Percentiles rank a stretch among this genome's conserved stretches.
Conservation (phyloP, 805 yeast species). For the Candida gorgasii region DNA sequence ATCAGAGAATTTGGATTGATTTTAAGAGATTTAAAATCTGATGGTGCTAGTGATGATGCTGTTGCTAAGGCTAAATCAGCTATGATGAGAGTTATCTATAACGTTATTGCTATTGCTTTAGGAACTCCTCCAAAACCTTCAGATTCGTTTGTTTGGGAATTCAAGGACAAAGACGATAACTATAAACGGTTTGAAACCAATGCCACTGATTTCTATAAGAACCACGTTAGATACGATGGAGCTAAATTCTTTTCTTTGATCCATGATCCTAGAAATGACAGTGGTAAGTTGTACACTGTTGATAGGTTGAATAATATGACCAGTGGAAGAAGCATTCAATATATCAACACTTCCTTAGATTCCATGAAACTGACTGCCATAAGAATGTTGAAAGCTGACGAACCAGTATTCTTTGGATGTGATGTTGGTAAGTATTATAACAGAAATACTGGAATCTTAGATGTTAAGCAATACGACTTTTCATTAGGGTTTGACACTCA, state of each 20-base stretch:
- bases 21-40: slow-evolving; percentile 51
- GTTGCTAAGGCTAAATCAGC: slow-evolving; percentile 34
- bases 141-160: slow-evolving; percentile 74
- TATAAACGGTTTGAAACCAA: slow-evolving; percentile 54
- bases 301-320: slow-evolving; percentile 73
- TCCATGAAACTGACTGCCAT: slow-evolving; percentile 62
- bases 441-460: slow-evolving; percentile 68
- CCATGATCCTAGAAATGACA: slow-evolving; percentile 80
- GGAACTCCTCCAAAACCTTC: slow-evolving; percentile 79
- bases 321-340: slow-evolving; percentile 69
- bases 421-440: slow-evolving; percentile 83
- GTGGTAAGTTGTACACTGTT: slow-evolving; percentile 62
- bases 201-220: slow-evolving; percentile 64
- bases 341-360: slow-evolving; percentile 66
- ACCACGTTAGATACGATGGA: slow-evolving; percentile 54
- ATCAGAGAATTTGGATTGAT: slow-evolving; percentile 77
- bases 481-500: slow-evolving; percentile 53
- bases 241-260: slow-evolving; percentile 62
- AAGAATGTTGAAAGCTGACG: slow-evolving; percentile 66
- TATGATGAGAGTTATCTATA: slow-evolving; percentile 63
- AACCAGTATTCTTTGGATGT: slow-evolving; percentile 85
- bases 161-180: slow-evolving; percentile 67
- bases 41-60: slow-evolving; percentile 40
- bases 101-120: slow-evolving; percentile 63
- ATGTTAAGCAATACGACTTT: slow-evolving; percentile 67